A percentile compares a stretch with the other conserved stretches of the same genome.
These are phyloP conservation scores for Crithidia acanthocephali DNA, from an alignment of 208 protist genomes.

Conservation along the genomic window DNA sequence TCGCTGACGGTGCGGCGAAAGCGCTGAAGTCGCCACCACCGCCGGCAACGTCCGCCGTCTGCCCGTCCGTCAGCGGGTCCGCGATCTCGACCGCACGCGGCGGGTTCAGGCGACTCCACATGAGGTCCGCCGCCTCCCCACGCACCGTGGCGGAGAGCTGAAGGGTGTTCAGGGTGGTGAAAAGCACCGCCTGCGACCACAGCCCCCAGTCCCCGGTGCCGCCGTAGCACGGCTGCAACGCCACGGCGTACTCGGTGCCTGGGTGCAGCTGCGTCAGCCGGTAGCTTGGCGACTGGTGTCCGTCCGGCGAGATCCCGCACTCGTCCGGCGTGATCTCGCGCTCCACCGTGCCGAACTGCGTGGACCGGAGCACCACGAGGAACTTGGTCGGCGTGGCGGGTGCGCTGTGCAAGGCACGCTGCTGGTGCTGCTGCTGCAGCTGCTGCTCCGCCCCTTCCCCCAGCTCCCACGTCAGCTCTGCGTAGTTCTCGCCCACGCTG, in stretches of 20 bases:
- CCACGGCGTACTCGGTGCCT: slow-evolving; percentile 79
- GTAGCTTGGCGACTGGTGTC: slow-evolving; percentile 37
- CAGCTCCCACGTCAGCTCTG: slow-evolving; percentile 72
- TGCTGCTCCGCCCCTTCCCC: slow-evolving; percentile 35
- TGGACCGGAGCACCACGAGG: slow-evolving; percentile 32
- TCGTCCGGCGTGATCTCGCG: slow-evolving; percentile 33
- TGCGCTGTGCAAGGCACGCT: slow-evolving; percentile 15
- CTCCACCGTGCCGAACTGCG: slow-evolving; percentile 31
- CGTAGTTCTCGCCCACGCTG: slow-evolving; percentile 82
- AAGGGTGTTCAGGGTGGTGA: slow-evolving; percentile 68
- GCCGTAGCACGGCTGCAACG: slow-evolving; percentile 87
- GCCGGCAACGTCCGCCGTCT: not conserved
- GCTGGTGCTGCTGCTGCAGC: slow-evolving; percentile 13
- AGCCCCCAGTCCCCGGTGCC: slow-evolving; percentile 74
- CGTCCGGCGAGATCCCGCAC: slow-evolving; percentile 9
- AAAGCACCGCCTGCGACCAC: slow-evolving; percentile 72
- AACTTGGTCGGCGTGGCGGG: slow-evolving; percentile 39
- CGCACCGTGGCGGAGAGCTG: slow-evolving; percentile 40
- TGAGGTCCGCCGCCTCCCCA: slow-evolving; percentile 46
- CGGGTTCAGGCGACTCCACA: slow-evolving; percentile 29
- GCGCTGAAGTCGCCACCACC: not conserved
- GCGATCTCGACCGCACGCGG: slow-evolving; percentile 21
- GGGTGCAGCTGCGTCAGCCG: slow-evolving; percentile 64
- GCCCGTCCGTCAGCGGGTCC: slow-evolving; percentile 3
- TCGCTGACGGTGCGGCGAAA: not conserved